Percentiles rank a stretch among this genome's conserved stretches.
These are phyloP conservation scores for Colletotrichum orchidophilum DNA, from an alignment of 2,329 filamentous ascomycete species.

Conservation along the genomic window DNA sequence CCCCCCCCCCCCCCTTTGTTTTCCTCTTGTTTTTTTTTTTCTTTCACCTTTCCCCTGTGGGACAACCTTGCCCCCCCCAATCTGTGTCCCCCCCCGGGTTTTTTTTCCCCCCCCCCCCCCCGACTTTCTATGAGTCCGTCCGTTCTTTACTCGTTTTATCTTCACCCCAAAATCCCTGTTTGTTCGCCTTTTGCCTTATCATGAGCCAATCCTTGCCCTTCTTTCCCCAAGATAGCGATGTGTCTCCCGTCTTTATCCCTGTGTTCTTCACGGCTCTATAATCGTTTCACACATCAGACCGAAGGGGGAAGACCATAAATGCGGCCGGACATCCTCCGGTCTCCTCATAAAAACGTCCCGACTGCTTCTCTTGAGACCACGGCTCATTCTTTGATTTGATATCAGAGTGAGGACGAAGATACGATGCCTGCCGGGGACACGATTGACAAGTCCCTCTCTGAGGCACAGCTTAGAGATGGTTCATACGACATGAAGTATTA, in stretches of 20 bases:
- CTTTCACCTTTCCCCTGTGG: too few species aligned
- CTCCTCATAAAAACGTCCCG: neutral
- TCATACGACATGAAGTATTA: slow-evolving; percentile 23
- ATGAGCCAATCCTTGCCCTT: slow-evolving; percentile 1
- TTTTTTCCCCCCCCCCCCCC: neutral
- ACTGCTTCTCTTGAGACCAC: neutral
- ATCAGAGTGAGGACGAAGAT: neutral
- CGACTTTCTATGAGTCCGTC: slow-evolving; percentile 8
- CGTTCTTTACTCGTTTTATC: slow-evolving; percentile 17
- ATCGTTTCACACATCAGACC: slow-evolving; percentile 18
- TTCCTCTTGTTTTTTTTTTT: too few species aligned
- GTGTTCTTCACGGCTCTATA: neutral
- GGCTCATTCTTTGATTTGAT: neutral
- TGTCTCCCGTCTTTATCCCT: slow-evolving; percentile 1
- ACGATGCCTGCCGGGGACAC: slow-evolving; percentile 44
- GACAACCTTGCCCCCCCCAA: too few species aligned
- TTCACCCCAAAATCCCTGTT: slow-evolving; percentile 18
- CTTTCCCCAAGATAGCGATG: slow-evolving; percentile 14
- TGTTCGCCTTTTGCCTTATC: neutral
- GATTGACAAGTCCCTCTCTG: slow-evolving; percentile 47
- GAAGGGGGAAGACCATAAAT: slow-evolving; percentile 12
- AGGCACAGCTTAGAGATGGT: slow-evolving; percentile 36
- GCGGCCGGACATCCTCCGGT: neutral
- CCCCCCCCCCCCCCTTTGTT: neutral
- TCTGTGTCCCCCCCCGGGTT: neutral